A percentile compares a stretch with the other conserved stretches of the same genome.
Evolutionary conservation across 768 basidiomycete genomes (phyloP).

Genomic region (Kwoniella sp.): DNA sequence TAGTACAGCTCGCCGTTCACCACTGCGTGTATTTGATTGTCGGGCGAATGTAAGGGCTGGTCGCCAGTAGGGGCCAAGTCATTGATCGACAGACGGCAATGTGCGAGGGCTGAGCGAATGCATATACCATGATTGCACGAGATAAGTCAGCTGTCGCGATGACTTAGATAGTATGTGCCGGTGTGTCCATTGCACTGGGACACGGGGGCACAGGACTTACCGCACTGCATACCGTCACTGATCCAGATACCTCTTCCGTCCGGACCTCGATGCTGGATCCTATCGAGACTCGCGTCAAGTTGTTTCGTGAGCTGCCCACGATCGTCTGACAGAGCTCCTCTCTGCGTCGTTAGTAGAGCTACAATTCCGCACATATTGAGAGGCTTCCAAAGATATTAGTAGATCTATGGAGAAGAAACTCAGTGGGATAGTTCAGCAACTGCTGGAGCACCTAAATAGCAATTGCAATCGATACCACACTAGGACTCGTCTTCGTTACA

Average conservation of each 20-base stretch:
- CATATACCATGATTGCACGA: slow-evolving; percentile 31
- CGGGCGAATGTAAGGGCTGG: slow-evolving; percentile 43
- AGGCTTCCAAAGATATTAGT: not conserved
- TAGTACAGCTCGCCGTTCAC: slow-evolving; percentile 53
- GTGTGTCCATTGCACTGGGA: no score
- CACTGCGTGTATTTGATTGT: slow-evolving; percentile 37
- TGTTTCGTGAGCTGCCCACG: not conserved
- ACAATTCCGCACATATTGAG: not conserved
- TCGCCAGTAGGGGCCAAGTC: slow-evolving; percentile 40
- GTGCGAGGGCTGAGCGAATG: slow-evolving; percentile 16
- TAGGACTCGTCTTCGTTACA: no score
- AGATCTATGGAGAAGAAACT: no score
- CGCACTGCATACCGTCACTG: slow-evolving; percentile 16
- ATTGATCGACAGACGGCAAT: slow-evolving; percentile 44
- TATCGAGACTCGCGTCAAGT: slow-evolving; percentile 9
- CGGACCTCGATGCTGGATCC: slow-evolving; percentile 36
- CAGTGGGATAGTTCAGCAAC: no score
- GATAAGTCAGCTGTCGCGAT: slow-evolving; percentile 4
- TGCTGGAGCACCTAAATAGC: no score
- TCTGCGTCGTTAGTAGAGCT: not conserved
- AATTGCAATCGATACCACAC: no score
- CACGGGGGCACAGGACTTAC: slow-evolving; percentile 7
- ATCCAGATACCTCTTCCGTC: slow-evolving; percentile 40
- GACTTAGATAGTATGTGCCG: no score
- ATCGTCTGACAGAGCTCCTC: not conserved